Percentiles rank a stretch among this genome's conserved stretches.
phyloP scores from a whole-genome alignment of 495 filamentous ascomycete genomes.

The Penicillium tannophilum region DNA sequence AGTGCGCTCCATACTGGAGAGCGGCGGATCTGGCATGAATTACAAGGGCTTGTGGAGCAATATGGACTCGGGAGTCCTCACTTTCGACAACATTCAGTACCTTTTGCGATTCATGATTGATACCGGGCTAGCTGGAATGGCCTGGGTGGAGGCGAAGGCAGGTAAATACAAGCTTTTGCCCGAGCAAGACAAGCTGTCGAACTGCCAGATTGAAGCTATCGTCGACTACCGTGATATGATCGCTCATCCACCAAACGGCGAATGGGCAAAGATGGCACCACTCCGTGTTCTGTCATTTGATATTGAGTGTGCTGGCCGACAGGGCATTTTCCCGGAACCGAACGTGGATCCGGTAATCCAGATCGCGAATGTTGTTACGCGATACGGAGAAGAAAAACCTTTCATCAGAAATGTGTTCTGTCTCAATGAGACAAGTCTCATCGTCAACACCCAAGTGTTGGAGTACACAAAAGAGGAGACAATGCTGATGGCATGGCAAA shows the following conservation, averaged over 20 bases:
- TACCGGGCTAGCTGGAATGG: constrained; percentile 89
- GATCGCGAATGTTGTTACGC: constrained; percentile 96
- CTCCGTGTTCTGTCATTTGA: constrained; percentile 93
- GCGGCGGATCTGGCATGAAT: constrained; percentile 64
- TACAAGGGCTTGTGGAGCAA: constrained; percentile 88
- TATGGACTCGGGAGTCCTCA: constrained; percentile 69
- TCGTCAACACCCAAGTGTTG: constrained; percentile 92
- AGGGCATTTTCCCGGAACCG: constrained; percentile 95
- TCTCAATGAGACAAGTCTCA: constrained; percentile 83
- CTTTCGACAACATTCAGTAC: constrained; percentile 95
- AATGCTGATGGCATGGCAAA: constrained; percentile 86
- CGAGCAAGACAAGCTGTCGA: constrained; percentile 68
- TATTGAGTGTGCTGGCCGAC: constrained; percentile 97
- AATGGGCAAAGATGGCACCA: constrained; percentile 99
- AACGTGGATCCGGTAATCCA: constrained; percentile 94
- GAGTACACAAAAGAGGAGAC: constrained; percentile 76
- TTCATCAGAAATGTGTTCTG: constrained; percentile 98
- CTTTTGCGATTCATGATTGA: constrained; percentile 98
- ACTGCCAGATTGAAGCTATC: constrained; percentile 91
- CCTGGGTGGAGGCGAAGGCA: constrained; percentile 88
- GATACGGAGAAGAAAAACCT: constrained; percentile 92
- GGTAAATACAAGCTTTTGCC: constrained; percentile 69
- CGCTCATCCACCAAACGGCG: constrained; percentile 84
- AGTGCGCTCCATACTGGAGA: constrained; percentile 72
- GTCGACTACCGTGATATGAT: constrained; percentile 82